Percentiles rank a stretch among this genome's conserved stretches.
These are phyloP conservation scores for Pseudocercospora fuligena DNA, from an alignment of 2,329 filamentous ascomycete genomes.

Conservation along the genomic window DNA sequence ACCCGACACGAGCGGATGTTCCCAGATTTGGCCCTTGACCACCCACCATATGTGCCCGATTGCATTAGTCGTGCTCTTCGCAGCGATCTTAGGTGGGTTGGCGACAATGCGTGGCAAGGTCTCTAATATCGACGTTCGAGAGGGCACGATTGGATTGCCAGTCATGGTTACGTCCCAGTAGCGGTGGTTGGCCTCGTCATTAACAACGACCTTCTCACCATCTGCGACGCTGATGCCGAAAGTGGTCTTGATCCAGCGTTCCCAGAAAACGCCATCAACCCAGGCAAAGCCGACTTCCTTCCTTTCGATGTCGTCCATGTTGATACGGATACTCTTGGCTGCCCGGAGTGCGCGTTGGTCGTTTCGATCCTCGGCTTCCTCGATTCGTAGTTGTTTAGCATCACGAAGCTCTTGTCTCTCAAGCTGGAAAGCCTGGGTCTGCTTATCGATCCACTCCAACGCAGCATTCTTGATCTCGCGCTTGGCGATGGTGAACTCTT, in stretches of 20 bases:
- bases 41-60: conserved; percentile 70
- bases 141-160: conserved; percentile 86
- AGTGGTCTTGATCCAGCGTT: conserved; percentile 92
- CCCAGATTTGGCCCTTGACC: conserved; percentile 46
- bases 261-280: conserved; percentile 97
- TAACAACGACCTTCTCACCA: conserved; percentile 92
- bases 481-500: conserved; percentile 77
- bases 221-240: conserved; percentile 88
- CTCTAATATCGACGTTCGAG: conserved; percentile 87
- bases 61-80: conserved; percentile 76
- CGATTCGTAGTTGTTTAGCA: conserved; percentile 91
- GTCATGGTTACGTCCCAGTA: conserved; percentile 95
- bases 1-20: conserved; percentile 53
- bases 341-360: conserved; percentile 84
- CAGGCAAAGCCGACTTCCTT: conserved; percentile 95
- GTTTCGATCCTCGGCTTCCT: conserved; percentile 91
- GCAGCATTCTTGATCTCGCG: conserved; percentile 95
- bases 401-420: conserved; percentile 93
- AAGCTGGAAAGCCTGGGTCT: conserved; percentile 86
- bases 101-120: conserved; percentile 75
- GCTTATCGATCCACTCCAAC: conserved; percentile 97
- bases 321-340: conserved; percentile 89
- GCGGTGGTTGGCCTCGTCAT: conserved; percentile 90
- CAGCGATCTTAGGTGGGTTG: conserved; percentile 70
- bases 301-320: conserved; percentile 83